Base-by-base conservation (phyloP, 805 yeast genomes). In the Kodamaea jinghongensis region DNA sequence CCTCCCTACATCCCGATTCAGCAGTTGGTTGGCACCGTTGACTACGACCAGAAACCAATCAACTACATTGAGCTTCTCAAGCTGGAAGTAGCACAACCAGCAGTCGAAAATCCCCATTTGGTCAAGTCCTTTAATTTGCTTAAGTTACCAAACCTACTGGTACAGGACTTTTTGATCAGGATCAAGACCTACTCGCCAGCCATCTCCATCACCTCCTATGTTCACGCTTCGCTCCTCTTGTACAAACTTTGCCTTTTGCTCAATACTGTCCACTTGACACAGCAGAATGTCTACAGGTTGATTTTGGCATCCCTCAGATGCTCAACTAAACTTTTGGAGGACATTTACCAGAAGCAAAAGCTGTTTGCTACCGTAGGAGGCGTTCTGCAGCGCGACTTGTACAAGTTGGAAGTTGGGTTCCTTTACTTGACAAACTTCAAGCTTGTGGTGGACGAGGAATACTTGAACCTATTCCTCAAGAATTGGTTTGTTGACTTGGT, bases 351-450 rank as follows among this genome's bases (percentile, higher is more conserved):
- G 47, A 65, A 63, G 35, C 76, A 69, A 37, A 51, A 50, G 22
- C 61, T 63, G 33, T 71, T 65, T 44, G 72, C 76, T 30, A 64
- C 63, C 27, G 65, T 71, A n/a, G 65, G 68, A 3, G 77, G 77
- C 2, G 57, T 71, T n/a, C 62, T 60, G 33, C 50, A 57, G 7
- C 52, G 51, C 4, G 84, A 78, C 39, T 56, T 78, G 35, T 58
- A 65, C 39, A 58, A 65, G 17, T 56, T 79, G 31, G 84, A 78
- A 48, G 67, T 76, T 14, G 70, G 78, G 1, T 59, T 78, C 28
- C 54, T 79, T 41, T 74, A 72, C 47, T 50, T 77, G 33, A 44
- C 73, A 36, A 72, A 76, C 50, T 78, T 76, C 52, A 70, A 74
- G 34, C 55, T 79, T 41, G 68, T 66, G 31, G 71, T 73, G 6